Percentiles rank a stretch among this genome's conserved stretches.
Conservation (phyloP, 2,329 filamentous ascomycete species). For the Aspergillus ibericus region DNA sequence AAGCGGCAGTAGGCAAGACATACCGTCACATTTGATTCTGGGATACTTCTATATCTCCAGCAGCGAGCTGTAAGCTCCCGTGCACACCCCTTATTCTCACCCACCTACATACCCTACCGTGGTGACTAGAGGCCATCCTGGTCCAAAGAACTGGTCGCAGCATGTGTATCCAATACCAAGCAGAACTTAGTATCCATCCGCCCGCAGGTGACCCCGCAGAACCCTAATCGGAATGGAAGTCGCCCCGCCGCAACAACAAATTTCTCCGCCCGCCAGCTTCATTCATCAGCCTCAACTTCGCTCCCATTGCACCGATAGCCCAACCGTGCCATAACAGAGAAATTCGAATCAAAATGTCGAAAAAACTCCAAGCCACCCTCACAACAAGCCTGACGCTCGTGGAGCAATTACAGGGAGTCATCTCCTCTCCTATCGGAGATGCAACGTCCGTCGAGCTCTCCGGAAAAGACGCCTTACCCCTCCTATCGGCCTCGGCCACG, state of each 20-base stretch:
- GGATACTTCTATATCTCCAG: no score
- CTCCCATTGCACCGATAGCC: neutral
- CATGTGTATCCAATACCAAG: neutral
- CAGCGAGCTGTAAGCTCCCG: no score
- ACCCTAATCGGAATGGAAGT: slow-evolving; percentile 28
- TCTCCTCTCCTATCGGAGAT: slow-evolving; percentile 27
- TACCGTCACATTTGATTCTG: no score
- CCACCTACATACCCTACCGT: no score
- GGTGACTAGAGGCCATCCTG: no score
- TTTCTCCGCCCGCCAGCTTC: slow-evolving; percentile 21
- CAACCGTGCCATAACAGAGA: neutral
- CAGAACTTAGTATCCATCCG: no score
- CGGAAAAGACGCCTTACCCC: slow-evolving; percentile 54
- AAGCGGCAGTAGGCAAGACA: no score
- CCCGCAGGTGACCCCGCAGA: slow-evolving; percentile 30
- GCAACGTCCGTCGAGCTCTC: slow-evolving; percentile 8
- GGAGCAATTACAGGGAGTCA: slow-evolving; percentile 40
- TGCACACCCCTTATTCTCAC: no score
- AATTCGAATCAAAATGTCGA: slow-evolving; percentile 27
- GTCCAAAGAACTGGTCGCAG: no score
- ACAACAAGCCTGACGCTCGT: slow-evolving; percentile 38
- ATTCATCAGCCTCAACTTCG: slow-evolving; percentile 3
- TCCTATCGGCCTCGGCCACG: slow-evolving; percentile 69
- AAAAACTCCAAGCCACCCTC: slow-evolving; percentile 33
- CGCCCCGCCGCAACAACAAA: slow-evolving; percentile 31